phyloP scores from a whole-genome alignment of 495 filamentous ascomycete genomes.

The Xylaria intraflava region DNA sequence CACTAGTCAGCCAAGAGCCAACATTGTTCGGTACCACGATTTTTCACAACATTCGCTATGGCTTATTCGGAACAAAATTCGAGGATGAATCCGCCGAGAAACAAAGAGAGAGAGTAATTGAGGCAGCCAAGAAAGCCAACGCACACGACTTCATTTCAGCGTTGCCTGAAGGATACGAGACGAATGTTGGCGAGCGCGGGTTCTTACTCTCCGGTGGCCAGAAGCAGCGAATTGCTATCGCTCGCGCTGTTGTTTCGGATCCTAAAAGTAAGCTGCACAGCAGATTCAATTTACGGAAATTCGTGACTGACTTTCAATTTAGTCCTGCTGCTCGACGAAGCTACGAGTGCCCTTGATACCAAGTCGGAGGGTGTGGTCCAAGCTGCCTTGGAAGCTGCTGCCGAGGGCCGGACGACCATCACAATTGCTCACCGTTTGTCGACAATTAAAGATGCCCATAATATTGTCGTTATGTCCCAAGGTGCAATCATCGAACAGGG shows the following conservation, averaged over 20 bases:
- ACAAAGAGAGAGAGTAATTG: slow-evolving; percentile 60
- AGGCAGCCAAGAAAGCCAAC: slow-evolving; percentile 85
- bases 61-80: slow-evolving; percentile 76
- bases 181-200: slow-evolving; percentile 90
- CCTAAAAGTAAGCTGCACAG: slow-evolving; percentile 53
- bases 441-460: slow-evolving; percentile 88
- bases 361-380: slow-evolving; percentile 94
- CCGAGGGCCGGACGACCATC: slow-evolving; percentile 89
- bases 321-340: slow-evolving; percentile 87
- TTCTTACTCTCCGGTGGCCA: slow-evolving; percentile 91
- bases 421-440: slow-evolving; percentile 92
- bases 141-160: slow-evolving; percentile 82
- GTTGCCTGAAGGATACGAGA: slow-evolving; percentile 88
- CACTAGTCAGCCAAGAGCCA: slow-evolving; percentile 79
- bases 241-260: slow-evolving; percentile 84
- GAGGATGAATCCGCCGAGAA: slow-evolving; percentile 60
- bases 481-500: slow-evolving; percentile 88
- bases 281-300: not conserved
- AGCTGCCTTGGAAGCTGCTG: slow-evolving; percentile 79
- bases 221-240: slow-evolving; percentile 85
- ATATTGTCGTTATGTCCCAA: slow-evolving; percentile 86
- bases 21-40: slow-evolving; percentile 81
- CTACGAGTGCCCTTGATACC: slow-evolving; percentile 91
- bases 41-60: slow-evolving; percentile 77
- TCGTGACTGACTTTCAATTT: slow-evolving; percentile 10